Base-by-base conservation (phyloP, 306 rosid genomes). In the Begonia loranthoides region DNA sequence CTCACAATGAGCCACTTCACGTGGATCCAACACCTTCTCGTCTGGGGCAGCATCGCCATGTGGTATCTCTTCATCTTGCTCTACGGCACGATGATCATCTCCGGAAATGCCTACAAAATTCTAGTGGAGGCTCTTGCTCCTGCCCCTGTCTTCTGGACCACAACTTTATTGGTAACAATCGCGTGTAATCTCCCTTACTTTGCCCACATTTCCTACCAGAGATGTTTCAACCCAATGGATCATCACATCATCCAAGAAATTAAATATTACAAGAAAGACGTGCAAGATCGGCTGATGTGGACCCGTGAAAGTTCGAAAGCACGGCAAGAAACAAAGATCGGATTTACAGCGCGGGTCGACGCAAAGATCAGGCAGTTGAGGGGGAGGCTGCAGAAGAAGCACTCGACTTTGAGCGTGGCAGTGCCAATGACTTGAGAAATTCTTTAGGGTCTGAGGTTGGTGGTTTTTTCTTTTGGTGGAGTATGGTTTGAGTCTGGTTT, bases 1-100 rank as follows among this genome's bases (percentile, higher is more conserved):
- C 71, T 92, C 48, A 83, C 88, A 17, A 86, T 87, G 99, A 83
- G 94, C 76, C 99, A 92, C 70, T 92, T 92, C 55, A 92, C 99
- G 13, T 92, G 99, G 99, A 87, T 92, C 59, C 99, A 92, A 60
- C 99, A 92, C 63, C 55, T 77, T 24, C 56, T 92, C 28, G 83
- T 92, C 44, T 86, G 96, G 96, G 99, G 99, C 17, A 92, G 99
- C 66, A 77, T 92, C 19, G 48, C 36, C 46, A 71, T 88, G 51
- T 92, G 99, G 99, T 92, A 92, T 59, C 14, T 92, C 51, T 80
- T 92, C 52, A 95, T 92, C 68, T 12, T 61, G 9, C 64, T 87
- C 34, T 92, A 87, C 24, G 99, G 99, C 63, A 67, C 74, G 75
- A 15, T 79, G n/a, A 36, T 13, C 1, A 59, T 28, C 12, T 86